Conservation (phyloP, 176 grass and related monocot species). For the Hyparrhenia diplandra region DNA sequence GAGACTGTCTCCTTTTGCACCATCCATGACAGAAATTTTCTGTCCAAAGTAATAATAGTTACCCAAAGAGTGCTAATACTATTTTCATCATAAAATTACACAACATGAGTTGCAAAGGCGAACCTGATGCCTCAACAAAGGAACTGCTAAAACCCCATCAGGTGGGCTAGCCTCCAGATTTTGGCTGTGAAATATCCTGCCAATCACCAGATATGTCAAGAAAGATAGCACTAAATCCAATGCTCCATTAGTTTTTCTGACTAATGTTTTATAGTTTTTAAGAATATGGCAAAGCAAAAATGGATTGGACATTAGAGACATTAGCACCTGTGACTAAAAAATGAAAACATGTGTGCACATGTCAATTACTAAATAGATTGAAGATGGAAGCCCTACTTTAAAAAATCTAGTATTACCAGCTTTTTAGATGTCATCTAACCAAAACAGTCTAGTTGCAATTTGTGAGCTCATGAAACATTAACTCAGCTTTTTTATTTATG, state of each 20-base stretch:
- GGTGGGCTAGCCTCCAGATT: slow-evolving; percentile 81
- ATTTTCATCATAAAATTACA: slow-evolving; percentile 8
- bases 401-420: background rate
- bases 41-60: slow-evolving; percentile 44
- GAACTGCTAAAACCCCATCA: slow-evolving; percentile 75
- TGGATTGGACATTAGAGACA: background rate
- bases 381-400: background rate
- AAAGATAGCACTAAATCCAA: background rate
- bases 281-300: background rate
- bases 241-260: background rate
- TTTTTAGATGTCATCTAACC: background rate
- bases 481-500: background rate
- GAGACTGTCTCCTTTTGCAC: slow-evolving; percentile 77
- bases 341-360: background rate
- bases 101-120: background rate
- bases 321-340: background rate
- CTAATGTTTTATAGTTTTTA: background rate
- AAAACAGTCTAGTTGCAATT: background rate
- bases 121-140: slow-evolving; percentile 98
- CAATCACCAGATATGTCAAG: slow-evolving; percentile 34
- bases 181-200: slow-evolving; percentile 88
- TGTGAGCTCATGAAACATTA: background rate
- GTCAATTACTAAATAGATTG: background rate
- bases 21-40: slow-evolving; percentile 99
- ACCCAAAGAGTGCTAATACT: slow-evolving; percentile 10